Evolutionary conservation across 306 rosid species (phyloP).

Genomic region (Gillenia trifoliata): DNA sequence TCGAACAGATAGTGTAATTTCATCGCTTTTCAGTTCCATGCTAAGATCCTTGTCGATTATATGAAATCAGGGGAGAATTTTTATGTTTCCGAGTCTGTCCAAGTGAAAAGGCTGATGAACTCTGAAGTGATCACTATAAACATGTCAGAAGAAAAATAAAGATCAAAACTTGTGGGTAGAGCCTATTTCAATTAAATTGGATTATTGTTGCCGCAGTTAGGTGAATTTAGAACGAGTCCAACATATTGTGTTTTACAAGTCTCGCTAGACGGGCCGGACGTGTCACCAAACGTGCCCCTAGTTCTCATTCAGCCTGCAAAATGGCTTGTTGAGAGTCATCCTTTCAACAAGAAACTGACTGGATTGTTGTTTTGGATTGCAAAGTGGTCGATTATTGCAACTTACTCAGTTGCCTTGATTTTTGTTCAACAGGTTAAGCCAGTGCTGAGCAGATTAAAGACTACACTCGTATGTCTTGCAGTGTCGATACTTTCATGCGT

Average conservation of each 20-base stretch:
- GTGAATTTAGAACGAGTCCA: no score
- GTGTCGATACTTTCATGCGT: slow-evolving; percentile 48
- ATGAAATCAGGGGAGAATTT: no score
- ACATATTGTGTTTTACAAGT: no score
- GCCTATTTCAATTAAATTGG: no score
- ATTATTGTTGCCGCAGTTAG: no score
- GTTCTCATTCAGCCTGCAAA: no score
- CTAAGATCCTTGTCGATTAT: no score
- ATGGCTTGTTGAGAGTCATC: background rate
- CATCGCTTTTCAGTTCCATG: background rate
- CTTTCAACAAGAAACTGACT: background rate
- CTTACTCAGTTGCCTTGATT: background rate
- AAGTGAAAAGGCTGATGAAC: no score
- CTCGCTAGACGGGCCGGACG: no score
- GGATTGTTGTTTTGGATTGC: background rate
- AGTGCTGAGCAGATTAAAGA: slow-evolving; percentile 66
- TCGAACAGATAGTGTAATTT: background rate
- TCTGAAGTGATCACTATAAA: background rate
- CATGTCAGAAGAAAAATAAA: background rate
- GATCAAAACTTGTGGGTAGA: background rate
- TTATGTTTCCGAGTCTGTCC: no score
- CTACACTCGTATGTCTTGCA: slow-evolving; percentile 59
- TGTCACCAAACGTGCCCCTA: no score
- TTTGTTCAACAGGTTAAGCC: slow-evolving; percentile 80
- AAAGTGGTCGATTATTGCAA: background rate